Evolutionary conservation across 2,329 filamentous ascomycete genomes (phyloP).

Genomic region (Orbilia quercus): DNA sequence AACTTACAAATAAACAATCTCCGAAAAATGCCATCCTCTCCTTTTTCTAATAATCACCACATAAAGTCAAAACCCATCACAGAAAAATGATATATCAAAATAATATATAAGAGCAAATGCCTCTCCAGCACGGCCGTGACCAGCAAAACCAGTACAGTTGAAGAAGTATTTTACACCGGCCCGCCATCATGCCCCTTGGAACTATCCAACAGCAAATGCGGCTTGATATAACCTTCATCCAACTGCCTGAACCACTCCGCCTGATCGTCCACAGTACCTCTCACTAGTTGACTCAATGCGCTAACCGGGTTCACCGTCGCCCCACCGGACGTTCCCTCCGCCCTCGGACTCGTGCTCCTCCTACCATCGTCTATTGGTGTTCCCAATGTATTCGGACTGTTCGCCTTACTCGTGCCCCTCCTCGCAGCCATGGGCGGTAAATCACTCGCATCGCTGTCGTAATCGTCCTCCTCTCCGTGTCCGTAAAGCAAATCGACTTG

Average conservation of each 20-base stretch:
- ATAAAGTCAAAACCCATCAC: not conserved
- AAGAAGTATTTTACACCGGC: slow-evolving; percentile 9
- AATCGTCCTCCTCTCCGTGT: slow-evolving; percentile 60
- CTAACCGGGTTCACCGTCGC: slow-evolving; percentile 56
- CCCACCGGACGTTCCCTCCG: slow-evolving; percentile 62
- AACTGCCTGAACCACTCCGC: slow-evolving; percentile 89
- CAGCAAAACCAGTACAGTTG: not conserved
- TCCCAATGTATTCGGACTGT: slow-evolving; percentile 27
- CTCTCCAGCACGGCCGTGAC: not conserved
- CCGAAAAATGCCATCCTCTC: not conserved
- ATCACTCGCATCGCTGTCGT: slow-evolving; percentile 70
- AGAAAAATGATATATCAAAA: slow-evolving; percentile 7
- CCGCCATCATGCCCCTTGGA: slow-evolving; percentile 63
- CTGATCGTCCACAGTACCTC: slow-evolving; percentile 82
- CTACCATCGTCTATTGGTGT: slow-evolving; percentile 63
- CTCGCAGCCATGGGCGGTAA: slow-evolving; percentile 63
- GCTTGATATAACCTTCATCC: slow-evolving; percentile 97
- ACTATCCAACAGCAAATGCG: slow-evolving; percentile 80
- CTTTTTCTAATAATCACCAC: not conserved
- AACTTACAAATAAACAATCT: too few relatives aligned
- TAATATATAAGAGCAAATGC: not conserved
- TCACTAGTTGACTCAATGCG: slow-evolving; percentile 63
- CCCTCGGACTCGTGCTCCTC: slow-evolving; percentile 58
- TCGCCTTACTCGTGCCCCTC: slow-evolving; percentile 36
- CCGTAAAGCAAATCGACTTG: slow-evolving; percentile 37